These are phyloP conservation scores for Zygoascus sp. DNA, from an alignment of 1,139 yeast genomes.

Conservation along the genomic window DNA sequence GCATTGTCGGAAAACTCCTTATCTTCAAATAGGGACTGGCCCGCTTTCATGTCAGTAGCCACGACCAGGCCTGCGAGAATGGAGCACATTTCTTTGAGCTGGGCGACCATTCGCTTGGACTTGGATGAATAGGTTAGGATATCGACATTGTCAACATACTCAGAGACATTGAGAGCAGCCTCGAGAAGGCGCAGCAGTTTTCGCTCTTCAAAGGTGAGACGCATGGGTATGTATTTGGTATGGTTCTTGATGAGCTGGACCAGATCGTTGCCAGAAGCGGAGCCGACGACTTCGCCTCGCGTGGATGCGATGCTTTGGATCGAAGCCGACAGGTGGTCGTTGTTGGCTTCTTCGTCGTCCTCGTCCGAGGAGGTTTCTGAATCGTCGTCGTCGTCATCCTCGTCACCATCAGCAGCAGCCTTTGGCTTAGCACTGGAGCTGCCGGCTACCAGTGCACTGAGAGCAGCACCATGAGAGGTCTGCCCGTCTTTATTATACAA, in stretches of 20 bases:
- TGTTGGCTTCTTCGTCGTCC: slow-evolving; percentile 20
- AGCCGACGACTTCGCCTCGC: slow-evolving; percentile 27
- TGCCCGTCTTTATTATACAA: slow-evolving; percentile 28
- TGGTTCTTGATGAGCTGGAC: slow-evolving; percentile 40
- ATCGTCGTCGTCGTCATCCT: slow-evolving; percentile 17
- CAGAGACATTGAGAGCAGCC: slow-evolving; percentile 69
- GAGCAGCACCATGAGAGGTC: too few species aligned
- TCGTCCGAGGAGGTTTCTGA: slow-evolving; percentile 15
- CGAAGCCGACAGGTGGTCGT: slow-evolving; percentile 18
- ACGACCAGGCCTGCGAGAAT: slow-evolving; percentile 69
- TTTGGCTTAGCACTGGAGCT: too few species aligned
- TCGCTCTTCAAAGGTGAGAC: slow-evolving; percentile 61
- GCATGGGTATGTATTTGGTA: slow-evolving; percentile 56
- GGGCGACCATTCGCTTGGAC: slow-evolving; percentile 61
- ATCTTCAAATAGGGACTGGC: slow-evolving; percentile 55
- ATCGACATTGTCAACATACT: slow-evolving; percentile 71
- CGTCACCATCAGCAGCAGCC: slow-evolving; percentile 2
- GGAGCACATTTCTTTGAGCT: slow-evolving; percentile 66
- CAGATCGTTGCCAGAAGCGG: slow-evolving; percentile 26
- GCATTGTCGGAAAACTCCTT: slow-evolving; percentile 62
- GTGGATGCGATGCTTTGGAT: slow-evolving; percentile 26
- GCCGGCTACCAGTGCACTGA: too few species aligned
- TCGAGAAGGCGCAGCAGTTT: slow-evolving; percentile 57
- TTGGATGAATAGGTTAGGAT: slow-evolving; percentile 58
- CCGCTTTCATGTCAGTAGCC: slow-evolving; percentile 64